Conservation (phyloP, 2,329 filamentous ascomycete species). For the Aspergillus chevalieri region DNA sequence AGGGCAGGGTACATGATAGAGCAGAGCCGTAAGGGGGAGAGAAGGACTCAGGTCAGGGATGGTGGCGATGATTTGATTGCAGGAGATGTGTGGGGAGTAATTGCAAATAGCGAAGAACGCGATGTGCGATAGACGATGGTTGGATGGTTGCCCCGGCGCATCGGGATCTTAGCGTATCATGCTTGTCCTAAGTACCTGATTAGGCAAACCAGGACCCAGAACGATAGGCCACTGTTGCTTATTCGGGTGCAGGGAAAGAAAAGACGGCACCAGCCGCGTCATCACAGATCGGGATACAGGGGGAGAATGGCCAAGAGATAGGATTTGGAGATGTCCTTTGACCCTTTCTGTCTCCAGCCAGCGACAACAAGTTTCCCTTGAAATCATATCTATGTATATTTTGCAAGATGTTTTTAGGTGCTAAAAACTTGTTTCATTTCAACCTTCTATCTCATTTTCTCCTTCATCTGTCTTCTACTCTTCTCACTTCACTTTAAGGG, state of each 20-base stretch:
- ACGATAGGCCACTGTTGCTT: not conserved
- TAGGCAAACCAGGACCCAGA: not conserved
- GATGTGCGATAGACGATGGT: not conserved
- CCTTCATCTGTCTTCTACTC: not conserved
- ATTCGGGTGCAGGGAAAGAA: not conserved
- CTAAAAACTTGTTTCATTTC: not conserved
- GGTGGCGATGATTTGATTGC: not conserved
- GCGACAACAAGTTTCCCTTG: not conserved
- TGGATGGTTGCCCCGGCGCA: not conserved
- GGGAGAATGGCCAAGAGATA: not conserved
- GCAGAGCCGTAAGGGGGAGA: too few species aligned
- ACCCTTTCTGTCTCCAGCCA: not conserved
- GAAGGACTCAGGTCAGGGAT: not conserved
- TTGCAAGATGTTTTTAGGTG: not conserved
- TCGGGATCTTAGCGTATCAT: not conserved
- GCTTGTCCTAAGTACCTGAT: not conserved
- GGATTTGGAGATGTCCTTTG: not conserved
- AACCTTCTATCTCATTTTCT: not conserved
- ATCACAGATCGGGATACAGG: not conserved
- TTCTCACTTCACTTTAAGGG: not conserved
- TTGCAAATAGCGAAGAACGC: not conserved
- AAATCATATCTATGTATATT: not conserved
- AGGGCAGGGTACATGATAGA: too few species aligned
- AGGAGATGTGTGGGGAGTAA: not conserved
- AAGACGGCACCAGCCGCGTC: not conserved